Conservation (phyloP, 1,284 basidiomycete genomes). For the Fomitopsis palustris region DNA sequence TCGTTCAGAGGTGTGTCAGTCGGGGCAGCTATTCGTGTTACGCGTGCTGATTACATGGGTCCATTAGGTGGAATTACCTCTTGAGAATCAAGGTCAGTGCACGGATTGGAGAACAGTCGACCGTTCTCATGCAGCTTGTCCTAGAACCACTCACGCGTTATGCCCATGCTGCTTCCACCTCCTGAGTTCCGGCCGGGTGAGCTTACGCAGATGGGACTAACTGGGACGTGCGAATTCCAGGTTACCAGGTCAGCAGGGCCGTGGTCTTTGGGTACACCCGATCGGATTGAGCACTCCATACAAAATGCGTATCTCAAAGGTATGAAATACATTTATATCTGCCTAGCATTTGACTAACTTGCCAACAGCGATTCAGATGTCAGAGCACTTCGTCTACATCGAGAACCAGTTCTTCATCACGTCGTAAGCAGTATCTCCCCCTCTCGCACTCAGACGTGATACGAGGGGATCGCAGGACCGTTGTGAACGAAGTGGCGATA, state of each 20-base stretch:
- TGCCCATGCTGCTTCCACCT: conserved; percentile 95
- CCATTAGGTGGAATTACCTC: conserved; percentile 82
- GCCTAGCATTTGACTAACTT: not conserved
- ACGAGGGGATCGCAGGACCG: conserved; percentile 53
- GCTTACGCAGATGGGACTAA: conserved; percentile 78
- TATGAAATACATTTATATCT: conserved; percentile 28
- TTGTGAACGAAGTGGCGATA: conserved; percentile 81
- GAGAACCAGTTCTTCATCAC: conserved; percentile 99
- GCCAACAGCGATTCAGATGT: conserved; percentile 82
- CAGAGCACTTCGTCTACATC: conserved; percentile 92
- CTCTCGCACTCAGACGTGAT: not conserved
- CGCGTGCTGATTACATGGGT: not conserved
- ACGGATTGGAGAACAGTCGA: too few species aligned
- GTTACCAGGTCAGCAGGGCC: conserved; percentile 94
- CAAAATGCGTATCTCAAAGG: conserved; percentile 94
- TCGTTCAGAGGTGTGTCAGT: conserved; percentile 76
- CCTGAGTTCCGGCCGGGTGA: conserved; percentile 89
- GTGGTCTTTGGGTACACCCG: conserved; percentile 93
- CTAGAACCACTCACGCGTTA: conserved; percentile 86
- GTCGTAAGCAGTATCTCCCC: conserved; percentile 50
- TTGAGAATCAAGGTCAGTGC: conserved; percentile 80
- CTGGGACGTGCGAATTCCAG: conserved; percentile 96
- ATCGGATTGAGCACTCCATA: conserved; percentile 88
- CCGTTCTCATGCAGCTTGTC: not conserved
- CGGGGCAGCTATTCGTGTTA: not conserved